Conservation (phyloP, 2,329 filamentous ascomycete genomes). For the Leptodontidium sp. region DNA sequence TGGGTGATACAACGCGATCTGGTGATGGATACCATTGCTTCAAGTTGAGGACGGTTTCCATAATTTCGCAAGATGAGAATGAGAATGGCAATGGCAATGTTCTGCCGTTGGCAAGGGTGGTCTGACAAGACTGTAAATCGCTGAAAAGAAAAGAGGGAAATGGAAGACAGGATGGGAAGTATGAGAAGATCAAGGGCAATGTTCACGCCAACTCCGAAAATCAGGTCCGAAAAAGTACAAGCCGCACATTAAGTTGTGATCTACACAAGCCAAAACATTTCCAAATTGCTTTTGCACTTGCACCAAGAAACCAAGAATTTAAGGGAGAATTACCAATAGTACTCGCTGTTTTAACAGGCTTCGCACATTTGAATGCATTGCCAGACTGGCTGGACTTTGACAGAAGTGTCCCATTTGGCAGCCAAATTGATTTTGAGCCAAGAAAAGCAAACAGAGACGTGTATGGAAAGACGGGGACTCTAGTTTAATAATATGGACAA, state of each 20-base stretch:
- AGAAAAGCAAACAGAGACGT: too few relatives aligned
- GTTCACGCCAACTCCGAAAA: not conserved
- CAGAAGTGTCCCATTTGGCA: too few relatives aligned
- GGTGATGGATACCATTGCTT: conserved; percentile 19
- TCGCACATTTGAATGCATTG: too few relatives aligned
- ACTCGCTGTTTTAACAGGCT: not conserved
- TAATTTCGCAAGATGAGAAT: not conserved
- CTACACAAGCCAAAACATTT: not conserved
- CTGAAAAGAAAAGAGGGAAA: not conserved
- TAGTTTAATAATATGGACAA: too few relatives aligned
- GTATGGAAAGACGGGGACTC: not conserved
- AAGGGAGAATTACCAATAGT: not conserved
- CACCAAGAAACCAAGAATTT: not conserved
- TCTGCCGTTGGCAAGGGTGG: too few relatives aligned
- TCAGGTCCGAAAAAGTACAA: not conserved
- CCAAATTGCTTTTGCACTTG: not conserved
- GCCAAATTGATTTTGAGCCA: too few relatives aligned
- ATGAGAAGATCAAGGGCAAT: not conserved
- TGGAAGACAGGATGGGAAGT: not conserved
- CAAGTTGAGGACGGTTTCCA: not conserved
- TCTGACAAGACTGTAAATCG: not conserved
- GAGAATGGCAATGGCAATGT: too few relatives aligned
- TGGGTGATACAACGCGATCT: conserved; percentile 8
- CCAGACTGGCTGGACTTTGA: too few relatives aligned
- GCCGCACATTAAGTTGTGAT: not conserved